Conservation (phyloP, 2,329 filamentous ascomycete species). For the Fonsecaea monophora region DNA sequence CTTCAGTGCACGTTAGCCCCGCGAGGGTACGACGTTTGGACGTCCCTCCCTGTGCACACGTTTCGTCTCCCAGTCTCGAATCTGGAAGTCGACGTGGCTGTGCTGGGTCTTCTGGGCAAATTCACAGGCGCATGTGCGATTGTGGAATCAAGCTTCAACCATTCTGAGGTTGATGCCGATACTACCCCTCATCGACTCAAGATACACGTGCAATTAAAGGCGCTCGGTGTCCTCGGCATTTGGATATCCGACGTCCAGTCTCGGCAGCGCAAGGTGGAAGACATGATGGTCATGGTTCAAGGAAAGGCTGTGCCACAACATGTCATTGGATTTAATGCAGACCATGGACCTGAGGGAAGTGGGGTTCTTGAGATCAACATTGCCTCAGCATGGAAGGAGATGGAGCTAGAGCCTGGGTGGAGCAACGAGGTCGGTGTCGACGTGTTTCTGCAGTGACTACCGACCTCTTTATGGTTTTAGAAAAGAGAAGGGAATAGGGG, state of each 20-base stretch:
- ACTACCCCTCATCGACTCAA: slow-evolving; percentile 54
- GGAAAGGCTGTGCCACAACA: slow-evolving; percentile 71
- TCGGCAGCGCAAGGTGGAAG: slow-evolving; percentile 57
- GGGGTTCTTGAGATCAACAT: slow-evolving; percentile 77
- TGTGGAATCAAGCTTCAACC: slow-evolving; percentile 64
- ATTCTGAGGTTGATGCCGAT: slow-evolving; percentile 61
- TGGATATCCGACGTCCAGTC: slow-evolving; percentile 67
- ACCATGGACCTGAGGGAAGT: slow-evolving; percentile 36
- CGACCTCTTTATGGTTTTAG: background rate
- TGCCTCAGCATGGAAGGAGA: slow-evolving; percentile 75
- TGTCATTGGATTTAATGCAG: slow-evolving; percentile 62
- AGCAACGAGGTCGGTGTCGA: slow-evolving; percentile 79
- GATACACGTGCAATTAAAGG: slow-evolving; percentile 75
- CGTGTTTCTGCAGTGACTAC: slow-evolving; percentile 53
- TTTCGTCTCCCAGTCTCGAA: slow-evolving; percentile 61
- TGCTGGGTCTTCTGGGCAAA: slow-evolving; percentile 80
- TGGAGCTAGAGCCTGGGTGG: slow-evolving; percentile 74
- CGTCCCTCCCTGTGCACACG: slow-evolving; percentile 71
- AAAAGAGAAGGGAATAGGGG: background rate
- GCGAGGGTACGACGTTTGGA: slow-evolving; percentile 80
- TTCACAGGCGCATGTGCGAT: slow-evolving; percentile 89
- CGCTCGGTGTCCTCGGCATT: slow-evolving; percentile 73
- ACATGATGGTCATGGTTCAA: slow-evolving; percentile 76
- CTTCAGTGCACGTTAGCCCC: slow-evolving; percentile 68
- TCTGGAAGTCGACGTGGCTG: slow-evolving; percentile 60